Base-by-base conservation (phyloP, 495 filamentous ascomycete species). In the Filosporella fistucella region DNA sequence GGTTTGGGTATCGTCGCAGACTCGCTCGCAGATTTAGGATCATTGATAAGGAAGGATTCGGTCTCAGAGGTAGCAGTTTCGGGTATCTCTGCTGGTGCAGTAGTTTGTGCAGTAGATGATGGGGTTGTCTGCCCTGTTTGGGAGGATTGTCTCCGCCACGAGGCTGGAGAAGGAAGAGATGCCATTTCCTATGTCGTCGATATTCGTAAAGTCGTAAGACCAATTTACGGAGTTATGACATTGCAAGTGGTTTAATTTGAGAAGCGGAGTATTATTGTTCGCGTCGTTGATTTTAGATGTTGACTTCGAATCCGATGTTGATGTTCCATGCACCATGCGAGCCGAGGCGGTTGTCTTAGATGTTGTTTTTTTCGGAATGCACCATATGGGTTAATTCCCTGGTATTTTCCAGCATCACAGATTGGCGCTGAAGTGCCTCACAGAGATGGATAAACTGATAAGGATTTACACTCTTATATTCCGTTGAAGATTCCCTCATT, bases 151-250 rank as follows among this genome's bases (percentile, higher is more conserved):
- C 33, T 29, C 42, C 43, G 29, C 8, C 35, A 32, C n/a, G 42
- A 46, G 25, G 42, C 33, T 46, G 24, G 49, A 4, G 42, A 37
- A n/a, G 49, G 42, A n/a, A 45, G 18, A 22, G 42, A 46, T 12
- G 42, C 34, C 49, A 46, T 52, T 0, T 3, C 42, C 17, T 9
- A 16, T 38, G 6, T 35, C 6, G 32, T 42, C 24, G 22, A 28
- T 9, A 23, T n/a, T 38, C 26, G 17, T 9, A 21, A 32, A 17
- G 28, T 4, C 21, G n/a, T n/a, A 16, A 5, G 33, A 14, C 33
- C n/a, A 36, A 4, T 22, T 7, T 11, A 6, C n/a, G n/a, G n/a
- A n/a, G 38, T 10, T 4, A 20, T 8, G 22, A 21, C 8, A 45
- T 14, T 11, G 11, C 14, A 12, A 45, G 4, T 18, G 23, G 4